Percentiles rank a stretch among this genome's conserved stretches.
Conservation (phyloP, 148 eudicot species). For the Dysphania ambrosioides region DNA sequence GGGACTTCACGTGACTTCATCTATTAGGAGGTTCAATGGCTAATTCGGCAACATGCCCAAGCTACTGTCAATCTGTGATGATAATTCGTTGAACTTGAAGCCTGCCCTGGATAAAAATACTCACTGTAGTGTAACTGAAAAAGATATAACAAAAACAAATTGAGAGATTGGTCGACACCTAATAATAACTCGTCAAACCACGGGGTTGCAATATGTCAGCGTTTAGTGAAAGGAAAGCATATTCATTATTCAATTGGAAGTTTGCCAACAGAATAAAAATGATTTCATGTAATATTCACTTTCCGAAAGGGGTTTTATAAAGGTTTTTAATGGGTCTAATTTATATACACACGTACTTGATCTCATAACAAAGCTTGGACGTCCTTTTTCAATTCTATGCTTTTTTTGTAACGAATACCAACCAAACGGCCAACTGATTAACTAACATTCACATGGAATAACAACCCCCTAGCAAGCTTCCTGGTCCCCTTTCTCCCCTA, state of each 20-base stretch:
- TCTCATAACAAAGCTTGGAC: not conserved
- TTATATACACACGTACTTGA: not conserved
- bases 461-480: not conserved
- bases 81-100: too few species aligned
- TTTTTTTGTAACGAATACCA: conserved; percentile 11
- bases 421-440: conserved; percentile 26
- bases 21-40: too few species aligned
- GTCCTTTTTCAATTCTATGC: not conserved
- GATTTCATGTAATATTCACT: not conserved
- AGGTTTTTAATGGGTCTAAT: conserved; percentile 1
- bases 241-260: too few species aligned
- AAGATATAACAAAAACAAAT: too few species aligned
- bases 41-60: too few species aligned
- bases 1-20: conserved; percentile 30
- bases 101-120: too few species aligned
- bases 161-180: too few species aligned
- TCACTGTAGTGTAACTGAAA: too few species aligned
- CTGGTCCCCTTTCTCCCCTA: too few species aligned
- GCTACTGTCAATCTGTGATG: too few species aligned
- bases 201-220: conserved; percentile 4
- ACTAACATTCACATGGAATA: conserved; percentile 25
- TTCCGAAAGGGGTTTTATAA: conserved; percentile 15
- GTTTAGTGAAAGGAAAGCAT: conserved; percentile 11
- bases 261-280: not conserved
- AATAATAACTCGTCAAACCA: too few species aligned